These are phyloP conservation scores for Clarireedia paspali DNA, from an alignment of 2,329 filamentous ascomycete genomes.

Conservation along the genomic window DNA sequence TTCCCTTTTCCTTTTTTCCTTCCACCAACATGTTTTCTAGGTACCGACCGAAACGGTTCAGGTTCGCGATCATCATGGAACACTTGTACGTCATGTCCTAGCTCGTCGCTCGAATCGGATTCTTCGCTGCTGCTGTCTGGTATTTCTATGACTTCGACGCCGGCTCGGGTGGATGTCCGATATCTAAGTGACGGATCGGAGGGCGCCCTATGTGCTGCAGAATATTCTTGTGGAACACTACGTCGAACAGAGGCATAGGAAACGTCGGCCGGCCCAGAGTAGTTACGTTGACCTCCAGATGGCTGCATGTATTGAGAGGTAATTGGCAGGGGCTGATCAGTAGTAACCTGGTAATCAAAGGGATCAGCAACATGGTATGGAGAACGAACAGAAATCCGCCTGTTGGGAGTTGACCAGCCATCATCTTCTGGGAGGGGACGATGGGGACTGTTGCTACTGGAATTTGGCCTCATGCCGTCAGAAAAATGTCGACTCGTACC, in stretches of 20 bases:
- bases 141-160: slow-evolving; percentile 12
- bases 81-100: slow-evolving; percentile 25
- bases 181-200: slow-evolving; percentile 20
- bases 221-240: slow-evolving; percentile 17
- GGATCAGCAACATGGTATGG: slow-evolving; percentile 28
- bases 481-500: slow-evolving; percentile 23
- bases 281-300: slow-evolving; percentile 24
- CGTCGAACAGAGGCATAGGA: slow-evolving; percentile 26
- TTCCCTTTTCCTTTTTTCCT: not conserved
- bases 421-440: slow-evolving; percentile 41
- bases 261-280: slow-evolving; percentile 30
- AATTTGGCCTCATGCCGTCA: slow-evolving; percentile 26
- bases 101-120: slow-evolving; percentile 23
- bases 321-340: slow-evolving; percentile 21
- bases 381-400: slow-evolving; percentile 23
- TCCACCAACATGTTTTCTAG: not conserved
- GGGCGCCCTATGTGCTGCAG: slow-evolving; percentile 14
- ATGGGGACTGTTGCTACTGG: slow-evolving; percentile 31
- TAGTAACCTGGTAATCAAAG: slow-evolving; percentile 32
- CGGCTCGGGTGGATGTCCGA: slow-evolving; percentile 13
- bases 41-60: not conserved
- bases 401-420: slow-evolving; percentile 33
- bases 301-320: slow-evolving; percentile 28
- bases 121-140: slow-evolving; percentile 13
- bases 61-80: slow-evolving; percentile 18